Evolutionary conservation across 345 rosid genomes (phyloP).

Genomic region (Boechera stricta): DNA sequence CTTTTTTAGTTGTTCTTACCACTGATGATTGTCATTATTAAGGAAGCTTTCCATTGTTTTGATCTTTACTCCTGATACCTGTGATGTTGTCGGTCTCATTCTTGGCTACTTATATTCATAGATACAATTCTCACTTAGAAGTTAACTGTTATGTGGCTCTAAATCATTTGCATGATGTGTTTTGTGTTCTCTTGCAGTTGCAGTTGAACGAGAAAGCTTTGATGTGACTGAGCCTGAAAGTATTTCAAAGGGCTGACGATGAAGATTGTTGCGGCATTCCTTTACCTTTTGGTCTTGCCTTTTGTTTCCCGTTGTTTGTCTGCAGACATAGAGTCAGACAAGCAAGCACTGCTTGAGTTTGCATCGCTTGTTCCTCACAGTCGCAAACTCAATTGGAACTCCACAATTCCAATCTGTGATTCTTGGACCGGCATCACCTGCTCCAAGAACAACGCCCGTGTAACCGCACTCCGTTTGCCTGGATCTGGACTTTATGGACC

Average conservation of each 20-base stretch:
- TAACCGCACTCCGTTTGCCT: slow-evolving; percentile 75
- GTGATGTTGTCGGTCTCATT: slow-evolving; percentile 24
- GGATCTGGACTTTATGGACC: slow-evolving; percentile 81
- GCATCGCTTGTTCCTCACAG: slow-evolving; percentile 70
- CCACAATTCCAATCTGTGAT: slow-evolving; percentile 54
- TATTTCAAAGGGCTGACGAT: slow-evolving; percentile 40
- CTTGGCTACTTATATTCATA: slow-evolving; percentile 8
- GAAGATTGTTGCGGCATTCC: slow-evolving; percentile 51
- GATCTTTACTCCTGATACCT: slow-evolving; percentile 29
- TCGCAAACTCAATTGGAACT: slow-evolving; percentile 83
- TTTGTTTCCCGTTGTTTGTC: slow-evolving; percentile 40
- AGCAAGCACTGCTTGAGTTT: slow-evolving; percentile 78
- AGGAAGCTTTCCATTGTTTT: slow-evolving; percentile 26
- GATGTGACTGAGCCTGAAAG: slow-evolving; percentile 27
- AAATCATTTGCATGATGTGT: slow-evolving; percentile 2
- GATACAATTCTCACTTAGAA: not conserved
- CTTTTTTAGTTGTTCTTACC: slow-evolving; percentile 21
- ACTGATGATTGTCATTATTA: slow-evolving; percentile 8
- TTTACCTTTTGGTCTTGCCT: slow-evolving; percentile 48
- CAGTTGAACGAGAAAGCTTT: slow-evolving; percentile 42
- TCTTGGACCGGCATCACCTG: slow-evolving; percentile 89
- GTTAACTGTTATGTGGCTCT: slow-evolving; percentile 8
- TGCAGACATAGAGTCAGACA: slow-evolving; percentile 67
- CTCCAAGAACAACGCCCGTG: slow-evolving; percentile 55
- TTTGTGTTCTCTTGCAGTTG: slow-evolving; percentile 30